Percentiles rank a stretch among this genome's conserved stretches.
phyloP scores from a whole-genome alignment of 352 stramenopile genomes.

The Globisporangium uncinulatum region DNA sequence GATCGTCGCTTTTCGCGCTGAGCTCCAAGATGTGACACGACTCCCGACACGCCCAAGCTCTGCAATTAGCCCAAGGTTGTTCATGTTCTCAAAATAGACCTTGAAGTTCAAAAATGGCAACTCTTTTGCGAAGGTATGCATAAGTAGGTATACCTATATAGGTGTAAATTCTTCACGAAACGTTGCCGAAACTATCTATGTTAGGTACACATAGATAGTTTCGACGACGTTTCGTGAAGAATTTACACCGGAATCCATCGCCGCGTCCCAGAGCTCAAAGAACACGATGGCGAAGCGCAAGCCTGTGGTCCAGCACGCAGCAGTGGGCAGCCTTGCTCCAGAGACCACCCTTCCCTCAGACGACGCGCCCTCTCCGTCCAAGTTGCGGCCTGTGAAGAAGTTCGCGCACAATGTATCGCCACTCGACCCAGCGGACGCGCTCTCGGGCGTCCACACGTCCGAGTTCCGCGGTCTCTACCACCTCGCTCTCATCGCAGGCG shows the following conservation, averaged over 20 bases:
- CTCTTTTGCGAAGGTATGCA: too few relatives aligned
- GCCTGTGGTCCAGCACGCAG: constrained; percentile 3
- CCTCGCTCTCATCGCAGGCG: constrained; percentile 53
- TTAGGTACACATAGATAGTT: too few relatives aligned
- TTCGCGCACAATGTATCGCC: constrained; percentile 58
- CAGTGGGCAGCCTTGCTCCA: neutral
- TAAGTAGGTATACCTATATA: too few relatives aligned
- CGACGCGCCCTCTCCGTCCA: neutral
- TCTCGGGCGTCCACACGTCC: constrained; percentile 64
- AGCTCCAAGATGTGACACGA: too few relatives aligned
- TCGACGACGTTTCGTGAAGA: neutral
- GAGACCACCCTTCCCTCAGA: neutral
- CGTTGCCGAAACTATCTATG: too few relatives aligned
- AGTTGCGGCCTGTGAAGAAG: constrained; percentile 40
- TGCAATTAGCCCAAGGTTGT: too few relatives aligned
- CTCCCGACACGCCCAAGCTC: too few relatives aligned
- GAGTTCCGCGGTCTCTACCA: constrained; percentile 80
- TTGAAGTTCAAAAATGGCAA: too few relatives aligned
- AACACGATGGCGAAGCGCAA: constrained; percentile 8
- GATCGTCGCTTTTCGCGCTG: too few relatives aligned
- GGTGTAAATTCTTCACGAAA: too few relatives aligned
- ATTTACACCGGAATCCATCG: neutral
- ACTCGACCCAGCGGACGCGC: constrained; percentile 57
- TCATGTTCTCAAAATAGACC: too few relatives aligned
- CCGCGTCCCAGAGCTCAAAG: too few relatives aligned